phyloP scores from a whole-genome alignment of 2,329 filamentous ascomycete genomes.

The Reticulascus tulasneorum region DNA sequence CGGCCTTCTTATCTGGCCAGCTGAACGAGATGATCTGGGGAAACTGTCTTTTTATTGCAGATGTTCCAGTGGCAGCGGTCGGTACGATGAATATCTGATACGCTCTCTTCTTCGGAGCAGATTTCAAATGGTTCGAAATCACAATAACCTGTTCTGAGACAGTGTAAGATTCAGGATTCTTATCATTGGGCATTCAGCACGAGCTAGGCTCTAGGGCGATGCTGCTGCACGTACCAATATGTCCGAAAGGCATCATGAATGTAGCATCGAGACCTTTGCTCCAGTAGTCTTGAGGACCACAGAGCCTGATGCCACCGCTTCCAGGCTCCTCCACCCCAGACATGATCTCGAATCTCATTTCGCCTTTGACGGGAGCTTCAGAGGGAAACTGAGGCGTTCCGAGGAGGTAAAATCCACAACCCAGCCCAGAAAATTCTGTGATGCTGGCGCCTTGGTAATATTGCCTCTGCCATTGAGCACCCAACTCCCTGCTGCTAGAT shows the following conservation, averaged over 20 bases:
- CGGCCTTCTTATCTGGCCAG: not conserved
- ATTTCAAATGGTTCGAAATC: fast-evolving
- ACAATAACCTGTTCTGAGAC: not conserved
- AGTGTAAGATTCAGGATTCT: not conserved
- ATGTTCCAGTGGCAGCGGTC: not conserved
- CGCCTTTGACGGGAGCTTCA: not conserved
- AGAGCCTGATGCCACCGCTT: not conserved
- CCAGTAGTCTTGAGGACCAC: not conserved
- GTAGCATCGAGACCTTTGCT: not conserved
- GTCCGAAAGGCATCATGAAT: not conserved
- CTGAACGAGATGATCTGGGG: conserved; percentile 4
- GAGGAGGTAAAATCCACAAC: not conserved
- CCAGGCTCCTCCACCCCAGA: not conserved
- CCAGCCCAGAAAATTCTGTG: not conserved
- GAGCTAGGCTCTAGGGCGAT: no score
- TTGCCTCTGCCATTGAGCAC: not conserved
- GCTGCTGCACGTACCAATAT: conserved; percentile 1
- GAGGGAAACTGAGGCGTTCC: not conserved
- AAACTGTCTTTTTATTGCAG: not conserved
- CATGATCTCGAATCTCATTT: not conserved
- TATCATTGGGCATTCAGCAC: no score
- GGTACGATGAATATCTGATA: not conserved
- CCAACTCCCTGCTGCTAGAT: not conserved
- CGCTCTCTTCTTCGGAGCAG: fast-evolving
- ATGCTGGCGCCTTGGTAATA: not conserved